These are phyloP conservation scores for Coelastrella sp. DNA, from an alignment of 139 green algal species.

Conservation along the genomic window DNA sequence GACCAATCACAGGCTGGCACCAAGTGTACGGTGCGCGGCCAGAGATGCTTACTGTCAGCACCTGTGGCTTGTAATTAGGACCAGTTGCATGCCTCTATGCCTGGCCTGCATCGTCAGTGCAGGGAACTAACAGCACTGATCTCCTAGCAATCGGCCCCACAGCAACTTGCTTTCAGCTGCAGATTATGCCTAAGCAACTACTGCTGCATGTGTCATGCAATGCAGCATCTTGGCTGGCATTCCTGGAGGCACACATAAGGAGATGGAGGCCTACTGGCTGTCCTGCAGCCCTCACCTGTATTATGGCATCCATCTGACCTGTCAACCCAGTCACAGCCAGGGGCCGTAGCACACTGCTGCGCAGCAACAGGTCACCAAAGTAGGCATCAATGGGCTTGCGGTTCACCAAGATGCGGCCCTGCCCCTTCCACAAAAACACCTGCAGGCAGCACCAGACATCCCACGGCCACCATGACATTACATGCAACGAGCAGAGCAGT, in stretches of 20 bases:
- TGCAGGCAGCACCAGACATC: slow-evolving; percentile 26
- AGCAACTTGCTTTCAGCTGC: not conserved
- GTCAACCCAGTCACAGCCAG: slow-evolving; percentile 77
- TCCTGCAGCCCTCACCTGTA: slow-evolving; percentile 54
- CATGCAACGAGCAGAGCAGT: not conserved
- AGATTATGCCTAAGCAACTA: not conserved
- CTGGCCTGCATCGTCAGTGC: no score
- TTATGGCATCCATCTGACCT: slow-evolving; percentile 77
- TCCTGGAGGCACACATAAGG: no score
- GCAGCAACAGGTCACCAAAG: slow-evolving; percentile 73
- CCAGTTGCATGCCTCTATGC: no score
- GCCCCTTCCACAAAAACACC: slow-evolving; percentile 65
- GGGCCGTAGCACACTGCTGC: slow-evolving; percentile 80
- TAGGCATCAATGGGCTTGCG: slow-evolving; percentile 71
- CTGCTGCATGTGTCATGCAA: not conserved
- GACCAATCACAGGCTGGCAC: not conserved
- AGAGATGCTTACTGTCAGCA: no score
- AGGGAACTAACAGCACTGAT: no score
- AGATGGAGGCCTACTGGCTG: slow-evolving; percentile 52
- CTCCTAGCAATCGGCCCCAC: no score
- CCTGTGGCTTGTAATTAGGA: no score
- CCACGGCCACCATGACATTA: not conserved
- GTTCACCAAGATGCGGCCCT: slow-evolving; percentile 82
- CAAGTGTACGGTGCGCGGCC: no score
- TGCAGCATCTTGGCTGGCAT: not conserved